Evolutionary conservation across 2,329 filamentous ascomycete genomes (phyloP), one percentile per base, ranked within the genome.

Genomic region (Phialophora chinensis): DNA sequence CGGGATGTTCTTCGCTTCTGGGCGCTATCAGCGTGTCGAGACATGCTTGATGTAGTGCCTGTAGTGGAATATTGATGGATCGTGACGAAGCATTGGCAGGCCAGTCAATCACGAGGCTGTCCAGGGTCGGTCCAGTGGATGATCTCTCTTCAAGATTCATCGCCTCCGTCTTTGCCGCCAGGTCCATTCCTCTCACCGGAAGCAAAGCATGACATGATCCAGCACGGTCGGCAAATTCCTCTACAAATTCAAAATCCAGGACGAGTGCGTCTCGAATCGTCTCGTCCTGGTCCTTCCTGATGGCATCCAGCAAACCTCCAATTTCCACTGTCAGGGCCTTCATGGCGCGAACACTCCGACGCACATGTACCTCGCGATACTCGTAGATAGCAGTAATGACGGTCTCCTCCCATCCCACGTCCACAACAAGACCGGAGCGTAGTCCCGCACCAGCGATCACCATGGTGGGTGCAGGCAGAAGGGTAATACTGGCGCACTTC

Each of bases 331-430:
- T 85, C 23, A 98, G 80, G 65, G 86, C 77, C 74, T 89, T 93
- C 66, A 90, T 92, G 38, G 88, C 93, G 70, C 95, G 85, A 14
- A 91, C 83, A 47, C 87, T 94, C 62, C 91, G 85, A 64, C 84
- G 86, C 62, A 87, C 87, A 17, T 85, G 83, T 1, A 97, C 87
- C 76, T 96, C 93, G 62, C 91, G 89, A 76, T 93, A 97, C 79
- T 99, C 95, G 75, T 93, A 98, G 6, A 98, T 85, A 5, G 89
- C 91, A 0, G 92, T 96, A 25, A 96, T 87, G 0, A 90, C 86
- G 0, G 93, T 96, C 78, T 98, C 95, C 50, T 88, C 85, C 95
- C 95, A 99, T 52, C 94, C 95, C 67, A 99, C 85, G 74, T 99
- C 93, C 44, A 99, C 84, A 0, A 98, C 87, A 50, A 99, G 78